phyloP scores from a whole-genome alignment of 129 eudicot genomes.

The Gnaphalium uliginosum region DNA sequence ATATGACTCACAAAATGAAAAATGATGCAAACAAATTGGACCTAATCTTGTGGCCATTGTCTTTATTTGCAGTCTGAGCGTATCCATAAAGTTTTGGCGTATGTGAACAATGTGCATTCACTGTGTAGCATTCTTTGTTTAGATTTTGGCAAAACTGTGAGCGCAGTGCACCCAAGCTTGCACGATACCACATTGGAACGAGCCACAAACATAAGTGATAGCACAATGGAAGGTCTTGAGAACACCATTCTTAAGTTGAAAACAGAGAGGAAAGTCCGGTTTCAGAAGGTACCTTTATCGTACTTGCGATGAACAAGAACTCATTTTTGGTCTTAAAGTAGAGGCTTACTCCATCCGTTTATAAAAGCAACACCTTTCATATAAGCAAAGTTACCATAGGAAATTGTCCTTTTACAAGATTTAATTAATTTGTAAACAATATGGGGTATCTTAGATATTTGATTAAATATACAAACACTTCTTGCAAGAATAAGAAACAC shows the following conservation, averaged over 20 bases:
- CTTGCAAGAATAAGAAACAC: too few species aligned
- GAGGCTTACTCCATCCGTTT: neutral
- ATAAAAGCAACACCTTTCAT: neutral
- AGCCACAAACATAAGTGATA: conserved; percentile 69
- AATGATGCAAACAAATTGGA: neutral
- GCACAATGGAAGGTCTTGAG: conserved; percentile 61
- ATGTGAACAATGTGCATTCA: conserved; percentile 70
- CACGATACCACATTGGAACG: conserved; percentile 48
- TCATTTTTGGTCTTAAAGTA: conserved; percentile 8
- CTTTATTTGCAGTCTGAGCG: conserved; percentile 62
- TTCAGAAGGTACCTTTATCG: conserved; percentile 55
- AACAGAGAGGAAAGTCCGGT: conserved; percentile 62
- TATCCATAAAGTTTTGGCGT: conserved; percentile 60
- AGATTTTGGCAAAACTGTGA: conserved; percentile 66
- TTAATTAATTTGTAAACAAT: neutral
- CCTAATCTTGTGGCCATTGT: conserved; percentile 8
- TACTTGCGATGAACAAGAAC: too few species aligned
- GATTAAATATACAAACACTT: neutral
- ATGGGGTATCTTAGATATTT: neutral
- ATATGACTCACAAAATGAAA: neutral
- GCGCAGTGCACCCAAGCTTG: conserved; percentile 79
- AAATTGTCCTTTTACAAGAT: neutral
- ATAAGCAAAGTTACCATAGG: neutral
- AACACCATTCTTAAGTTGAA: conserved; percentile 61
- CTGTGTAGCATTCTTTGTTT: conserved; percentile 59